Conservation (phyloP, 2,329 filamentous ascomycete genomes). For the Arthroderma sp. region DNA sequence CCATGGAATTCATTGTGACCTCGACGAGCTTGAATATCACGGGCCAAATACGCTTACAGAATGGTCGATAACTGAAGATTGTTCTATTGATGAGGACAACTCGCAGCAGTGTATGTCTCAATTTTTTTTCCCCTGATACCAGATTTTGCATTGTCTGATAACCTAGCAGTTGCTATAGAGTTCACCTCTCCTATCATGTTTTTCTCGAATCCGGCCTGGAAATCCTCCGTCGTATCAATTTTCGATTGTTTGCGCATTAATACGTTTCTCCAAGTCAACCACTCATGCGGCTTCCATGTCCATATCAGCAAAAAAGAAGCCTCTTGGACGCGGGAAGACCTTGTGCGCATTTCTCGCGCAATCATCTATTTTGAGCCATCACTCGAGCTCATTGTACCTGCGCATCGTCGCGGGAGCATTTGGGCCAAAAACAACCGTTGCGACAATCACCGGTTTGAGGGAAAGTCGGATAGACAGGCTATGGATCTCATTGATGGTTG, state of each 20-base stretch:
- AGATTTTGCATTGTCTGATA: not conserved
- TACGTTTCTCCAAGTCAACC: not conserved
- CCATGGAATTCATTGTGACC: not conserved
- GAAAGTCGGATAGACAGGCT: not conserved
- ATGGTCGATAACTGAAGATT: not conserved
- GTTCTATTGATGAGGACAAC: not conserved
- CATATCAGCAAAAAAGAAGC: not conserved
- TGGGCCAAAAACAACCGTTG: not conserved
- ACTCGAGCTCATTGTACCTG: conserved; percentile 1
- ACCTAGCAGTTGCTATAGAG: not conserved
- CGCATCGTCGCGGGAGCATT: not conserved
- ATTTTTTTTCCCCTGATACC: not conserved
- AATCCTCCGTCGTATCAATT: not conserved
- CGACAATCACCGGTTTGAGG: not conserved
- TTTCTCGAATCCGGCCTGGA: not conserved
- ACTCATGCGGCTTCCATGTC: not conserved
- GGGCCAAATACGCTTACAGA: not conserved
- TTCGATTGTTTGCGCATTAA: not conserved
- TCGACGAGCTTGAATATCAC: not conserved
- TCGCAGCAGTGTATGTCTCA: not conserved
- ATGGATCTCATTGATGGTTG: not conserved
- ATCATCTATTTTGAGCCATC: conserved; percentile 2
- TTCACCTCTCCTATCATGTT: not conserved
- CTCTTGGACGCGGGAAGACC: not conserved
- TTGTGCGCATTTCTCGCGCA: conserved; percentile 1